Conservation (phyloP, 2,329 filamentous ascomycete species). For the Botryotinia convoluta region DNA sequence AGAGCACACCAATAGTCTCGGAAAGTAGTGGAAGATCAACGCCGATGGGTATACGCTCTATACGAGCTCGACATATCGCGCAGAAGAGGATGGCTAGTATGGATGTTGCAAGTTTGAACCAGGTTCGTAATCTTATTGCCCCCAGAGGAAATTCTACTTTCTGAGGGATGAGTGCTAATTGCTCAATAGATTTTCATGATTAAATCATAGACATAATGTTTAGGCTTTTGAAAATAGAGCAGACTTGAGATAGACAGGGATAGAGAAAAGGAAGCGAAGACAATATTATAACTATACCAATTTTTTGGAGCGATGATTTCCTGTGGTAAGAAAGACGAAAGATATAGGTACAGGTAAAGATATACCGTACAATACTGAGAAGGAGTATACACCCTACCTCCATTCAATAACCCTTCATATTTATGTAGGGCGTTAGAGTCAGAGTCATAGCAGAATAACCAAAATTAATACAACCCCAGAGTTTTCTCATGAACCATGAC, state of each 20-base stretch:
- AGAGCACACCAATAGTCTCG: slow-evolving; percentile 33
- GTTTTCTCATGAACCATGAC: background rate
- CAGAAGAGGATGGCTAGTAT: slow-evolving; percentile 83
- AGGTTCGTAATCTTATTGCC: slow-evolving; percentile 44
- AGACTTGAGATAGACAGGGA: background rate
- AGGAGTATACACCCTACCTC: background rate
- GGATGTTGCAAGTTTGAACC: slow-evolving; percentile 79
- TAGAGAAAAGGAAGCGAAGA: background rate
- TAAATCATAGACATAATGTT: slow-evolving; percentile 43
- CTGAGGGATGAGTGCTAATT: slow-evolving; percentile 14
- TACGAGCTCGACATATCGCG: slow-evolving; percentile 79
- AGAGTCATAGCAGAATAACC: background rate
- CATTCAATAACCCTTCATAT: background rate
- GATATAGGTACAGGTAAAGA: background rate
- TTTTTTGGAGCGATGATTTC: background rate
- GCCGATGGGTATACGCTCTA: slow-evolving; percentile 62
- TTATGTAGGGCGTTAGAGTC: background rate
- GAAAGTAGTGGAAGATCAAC: slow-evolving; percentile 45
- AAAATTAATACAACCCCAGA: background rate
- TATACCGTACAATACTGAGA: background rate
- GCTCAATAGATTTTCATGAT: slow-evolving; percentile 65
- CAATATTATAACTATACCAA: background rate
- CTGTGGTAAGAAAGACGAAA: background rate
- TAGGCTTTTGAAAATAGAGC: background rate
- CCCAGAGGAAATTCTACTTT: slow-evolving; percentile 1